Evolutionary conservation across 305 asterid species (phyloP).

Genomic region (Rubia occidens): DNA sequence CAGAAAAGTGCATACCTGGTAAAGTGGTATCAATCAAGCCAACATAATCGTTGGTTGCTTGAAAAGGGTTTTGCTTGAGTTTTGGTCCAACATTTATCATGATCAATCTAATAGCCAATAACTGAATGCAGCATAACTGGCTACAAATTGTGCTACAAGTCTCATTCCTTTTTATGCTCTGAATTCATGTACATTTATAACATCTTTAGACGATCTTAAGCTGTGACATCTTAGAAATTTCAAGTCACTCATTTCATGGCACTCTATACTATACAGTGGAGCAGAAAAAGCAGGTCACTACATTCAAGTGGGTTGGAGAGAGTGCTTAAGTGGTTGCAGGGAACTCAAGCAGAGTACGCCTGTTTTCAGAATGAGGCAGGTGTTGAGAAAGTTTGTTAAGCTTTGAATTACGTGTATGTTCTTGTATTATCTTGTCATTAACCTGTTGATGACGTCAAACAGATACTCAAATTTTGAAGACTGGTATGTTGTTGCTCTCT

Average conservation of each 20-base stretch:
- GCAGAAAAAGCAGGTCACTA: conserved; percentile 75
- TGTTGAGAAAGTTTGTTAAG: conserved; percentile 25
- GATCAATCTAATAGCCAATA: background rate
- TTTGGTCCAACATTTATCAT: background rate
- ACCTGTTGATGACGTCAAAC: conserved; percentile 25
- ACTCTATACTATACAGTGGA: conserved; percentile 54
- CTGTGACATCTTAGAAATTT: background rate
- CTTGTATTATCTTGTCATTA: conserved; percentile 21
- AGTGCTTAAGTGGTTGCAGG: conserved; percentile 69
- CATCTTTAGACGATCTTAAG: background rate
- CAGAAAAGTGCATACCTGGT: background rate
- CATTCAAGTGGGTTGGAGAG: conserved; percentile 81
- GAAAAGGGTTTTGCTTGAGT: background rate
- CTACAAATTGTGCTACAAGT: background rate
- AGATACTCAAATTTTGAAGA: conserved; percentile 50
- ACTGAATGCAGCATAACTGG: background rate
- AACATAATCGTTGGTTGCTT: background rate
- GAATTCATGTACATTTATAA: background rate
- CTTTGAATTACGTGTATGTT: conserved; percentile 8
- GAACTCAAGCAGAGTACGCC: conserved; percentile 37
- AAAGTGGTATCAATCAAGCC: too few species aligned
- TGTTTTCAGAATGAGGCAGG: conserved; percentile 53
- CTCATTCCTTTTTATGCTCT: background rate
- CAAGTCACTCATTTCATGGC: conserved; percentile 11
- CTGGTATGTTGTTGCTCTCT: conserved; percentile 65